Conservation (phyloP, 352 stramenopile species). For the Globisporangium rhizosaccharum region DNA sequence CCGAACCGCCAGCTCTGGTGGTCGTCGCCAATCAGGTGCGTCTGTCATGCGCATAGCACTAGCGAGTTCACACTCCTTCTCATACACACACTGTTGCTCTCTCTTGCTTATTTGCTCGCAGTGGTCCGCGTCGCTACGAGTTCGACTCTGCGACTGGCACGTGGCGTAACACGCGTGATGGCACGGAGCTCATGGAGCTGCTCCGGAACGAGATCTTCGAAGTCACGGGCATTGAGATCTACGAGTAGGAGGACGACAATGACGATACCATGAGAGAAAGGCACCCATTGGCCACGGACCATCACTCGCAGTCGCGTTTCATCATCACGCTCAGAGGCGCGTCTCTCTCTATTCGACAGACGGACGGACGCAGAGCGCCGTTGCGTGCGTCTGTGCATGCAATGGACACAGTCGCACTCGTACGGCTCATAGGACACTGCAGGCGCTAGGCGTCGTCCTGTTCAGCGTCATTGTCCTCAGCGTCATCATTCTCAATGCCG, state of each 20-base stretch:
- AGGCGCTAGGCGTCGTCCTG: background rate
- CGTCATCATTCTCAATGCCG: conserved; percentile 28
- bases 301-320: background rate
- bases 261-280: background rate
- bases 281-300: background rate
- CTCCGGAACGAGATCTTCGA: conserved; percentile 76
- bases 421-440: too few species aligned
- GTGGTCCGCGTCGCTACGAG: conserved; percentile 88
- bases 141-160: conserved; percentile 57
- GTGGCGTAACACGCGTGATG: conserved; percentile 84
- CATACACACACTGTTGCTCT: background rate
- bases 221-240: conserved; percentile 76
- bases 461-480: conserved; percentile 10
- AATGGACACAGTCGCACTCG: too few species aligned
- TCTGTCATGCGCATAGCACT: background rate
- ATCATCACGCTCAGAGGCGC: background rate
- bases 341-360: background rate
- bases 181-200: conserved; percentile 62
- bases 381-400: too few species aligned
- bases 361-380: too few species aligned
- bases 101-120: conserved; percentile 12
- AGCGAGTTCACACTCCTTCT: background rate
- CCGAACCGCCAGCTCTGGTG: conserved; percentile 97
- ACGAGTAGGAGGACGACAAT: conserved; percentile 27
- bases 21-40: conserved; percentile 92